Conservation (phyloP, 2,329 filamentous ascomycete species). For the Clarireedia paspali region DNA sequence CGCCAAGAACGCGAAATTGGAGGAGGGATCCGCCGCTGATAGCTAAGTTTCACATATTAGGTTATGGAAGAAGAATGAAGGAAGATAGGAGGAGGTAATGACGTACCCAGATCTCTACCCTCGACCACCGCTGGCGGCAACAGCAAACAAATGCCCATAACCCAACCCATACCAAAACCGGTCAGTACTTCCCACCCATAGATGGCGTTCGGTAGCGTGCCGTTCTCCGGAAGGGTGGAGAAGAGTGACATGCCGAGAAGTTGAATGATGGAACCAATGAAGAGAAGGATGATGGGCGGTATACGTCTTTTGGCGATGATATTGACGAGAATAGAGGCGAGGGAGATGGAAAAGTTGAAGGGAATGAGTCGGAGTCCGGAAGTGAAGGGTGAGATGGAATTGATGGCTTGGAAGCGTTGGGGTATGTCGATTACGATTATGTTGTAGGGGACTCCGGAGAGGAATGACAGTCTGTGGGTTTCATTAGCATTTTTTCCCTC, state of each 20-base stretch:
- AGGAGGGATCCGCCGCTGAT: neutral
- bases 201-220: neutral
- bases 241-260: neutral
- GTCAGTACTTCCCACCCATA: constrained; percentile 27
- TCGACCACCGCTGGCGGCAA: neutral
- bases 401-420: neutral
- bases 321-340: neutral
- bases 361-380: neutral
- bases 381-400: neutral
- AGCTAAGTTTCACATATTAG: neutral
- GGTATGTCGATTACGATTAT: neutral
- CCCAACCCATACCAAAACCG: constrained; percentile 28
- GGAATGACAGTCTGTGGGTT: neutral
- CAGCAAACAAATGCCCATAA: neutral
- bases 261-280: neutral
- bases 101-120: neutral
- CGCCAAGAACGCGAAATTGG: neutral
- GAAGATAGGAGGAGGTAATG: neutral
- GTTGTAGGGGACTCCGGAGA: neutral
- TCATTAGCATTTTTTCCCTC: neutral
- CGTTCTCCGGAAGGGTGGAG: neutral
- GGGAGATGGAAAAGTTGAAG: neutral
- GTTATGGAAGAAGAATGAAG: neutral
- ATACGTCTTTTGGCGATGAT: neutral
- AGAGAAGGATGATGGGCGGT: neutral